Percentiles rank a stretch among this genome's conserved stretches.
Evolutionary conservation across 225 moss, liverwort and hornwort species (phyloP).

Genomic region (Neckera pumila): DNA sequence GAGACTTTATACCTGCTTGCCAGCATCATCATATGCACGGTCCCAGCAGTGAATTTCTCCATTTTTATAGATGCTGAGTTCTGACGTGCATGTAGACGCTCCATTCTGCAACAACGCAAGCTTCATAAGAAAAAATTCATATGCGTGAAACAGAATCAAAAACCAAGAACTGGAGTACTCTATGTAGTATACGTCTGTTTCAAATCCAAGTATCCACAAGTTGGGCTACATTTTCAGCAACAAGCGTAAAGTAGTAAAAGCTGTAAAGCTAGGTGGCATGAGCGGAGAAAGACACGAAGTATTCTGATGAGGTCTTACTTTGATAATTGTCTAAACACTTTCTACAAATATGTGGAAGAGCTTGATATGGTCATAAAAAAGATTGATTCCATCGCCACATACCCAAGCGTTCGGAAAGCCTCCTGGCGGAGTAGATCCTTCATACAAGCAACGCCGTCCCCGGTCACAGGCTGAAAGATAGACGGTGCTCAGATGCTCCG

Average conservation of each 20-base stretch:
- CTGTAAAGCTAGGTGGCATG: neutral
- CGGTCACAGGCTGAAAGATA: slow-evolving; percentile 85
- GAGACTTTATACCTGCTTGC: slow-evolving; percentile 58
- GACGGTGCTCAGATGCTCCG: slow-evolving; percentile 81
- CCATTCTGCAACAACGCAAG: slow-evolving; percentile 54
- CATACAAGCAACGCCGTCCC: slow-evolving; percentile 80
- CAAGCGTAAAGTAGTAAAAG: neutral
- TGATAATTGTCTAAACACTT: neutral
- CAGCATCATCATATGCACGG: slow-evolving; percentile 90
- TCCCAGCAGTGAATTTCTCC: slow-evolving; percentile 95
- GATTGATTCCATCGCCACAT: neutral
- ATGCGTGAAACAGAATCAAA: neutral
- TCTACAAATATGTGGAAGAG: neutral
- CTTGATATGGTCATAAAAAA: neutral
- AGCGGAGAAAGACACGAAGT: neutral
- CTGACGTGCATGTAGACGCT: slow-evolving; percentile 84
- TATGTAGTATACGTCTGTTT: neutral
- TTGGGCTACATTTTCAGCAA: neutral
- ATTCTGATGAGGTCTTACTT: neutral
- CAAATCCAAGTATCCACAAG: neutral
- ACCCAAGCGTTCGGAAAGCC: slow-evolving; percentile 97
- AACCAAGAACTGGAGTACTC: neutral
- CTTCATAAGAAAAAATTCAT: neutral
- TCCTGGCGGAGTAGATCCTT: slow-evolving; percentile 86
- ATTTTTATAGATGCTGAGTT: slow-evolving; percentile 57